Evolutionary conservation across 2,329 filamentous ascomycete genomes (phyloP).

Genomic region (Exophiala bonariae): DNA sequence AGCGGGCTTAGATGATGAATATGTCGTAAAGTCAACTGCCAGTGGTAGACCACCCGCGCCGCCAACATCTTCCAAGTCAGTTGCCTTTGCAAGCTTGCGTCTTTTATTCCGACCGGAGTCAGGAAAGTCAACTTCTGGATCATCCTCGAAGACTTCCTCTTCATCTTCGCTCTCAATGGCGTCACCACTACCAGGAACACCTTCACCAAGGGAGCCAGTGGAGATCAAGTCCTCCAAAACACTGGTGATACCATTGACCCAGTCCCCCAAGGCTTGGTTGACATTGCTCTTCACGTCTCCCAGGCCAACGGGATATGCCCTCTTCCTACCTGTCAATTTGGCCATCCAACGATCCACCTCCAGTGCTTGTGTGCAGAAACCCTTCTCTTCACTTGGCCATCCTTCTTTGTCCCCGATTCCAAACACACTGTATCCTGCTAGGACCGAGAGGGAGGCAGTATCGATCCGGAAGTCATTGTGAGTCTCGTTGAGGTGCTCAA

Average conservation of each 20-base stretch:
- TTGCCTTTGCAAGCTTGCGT: constrained; percentile 52
- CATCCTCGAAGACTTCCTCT: constrained; percentile 56
- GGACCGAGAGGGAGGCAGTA: constrained; percentile 72
- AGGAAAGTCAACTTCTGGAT: constrained; percentile 50
- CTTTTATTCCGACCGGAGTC: constrained; percentile 43
- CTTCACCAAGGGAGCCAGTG: constrained; percentile 59
- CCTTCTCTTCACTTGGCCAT: constrained; percentile 87
- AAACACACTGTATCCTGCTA: constrained; percentile 90
- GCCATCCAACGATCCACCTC: constrained; percentile 96
- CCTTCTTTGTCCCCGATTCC: constrained; percentile 88
- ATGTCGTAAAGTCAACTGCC: constrained; percentile 77
- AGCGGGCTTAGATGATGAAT: constrained; percentile 37
- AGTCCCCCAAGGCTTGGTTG: constrained; percentile 68
- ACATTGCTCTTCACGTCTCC: constrained; percentile 80
- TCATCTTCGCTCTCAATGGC: constrained; percentile 76
- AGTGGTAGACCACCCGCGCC: constrained; percentile 40
- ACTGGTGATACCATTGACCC: constrained; percentile 72
- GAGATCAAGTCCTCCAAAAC: constrained; percentile 61
- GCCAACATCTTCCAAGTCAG: constrained; percentile 81
- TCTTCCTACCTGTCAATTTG: constrained; percentile 81
- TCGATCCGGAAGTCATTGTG: constrained; percentile 97
- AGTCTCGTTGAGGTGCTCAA: constrained; percentile 85
- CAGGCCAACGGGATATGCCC: constrained; percentile 85
- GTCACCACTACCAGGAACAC: constrained; percentile 78
- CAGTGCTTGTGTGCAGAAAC: constrained; percentile 89